Conservation (phyloP, 495 filamentous ascomycete species). For the Parmelia sp. region DNA sequence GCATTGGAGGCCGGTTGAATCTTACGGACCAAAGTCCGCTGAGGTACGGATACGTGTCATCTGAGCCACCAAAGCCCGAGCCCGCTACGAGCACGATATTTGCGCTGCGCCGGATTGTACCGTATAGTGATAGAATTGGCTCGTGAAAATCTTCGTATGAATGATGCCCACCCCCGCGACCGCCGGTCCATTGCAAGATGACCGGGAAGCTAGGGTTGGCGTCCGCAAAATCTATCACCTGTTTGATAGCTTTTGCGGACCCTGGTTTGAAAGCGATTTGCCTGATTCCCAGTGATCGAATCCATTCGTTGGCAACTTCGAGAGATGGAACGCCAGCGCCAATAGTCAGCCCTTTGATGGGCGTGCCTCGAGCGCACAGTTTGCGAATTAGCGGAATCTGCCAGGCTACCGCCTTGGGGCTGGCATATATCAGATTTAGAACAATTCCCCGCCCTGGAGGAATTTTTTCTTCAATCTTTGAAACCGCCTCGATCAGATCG, state of each 20-base stretch:
- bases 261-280: slow-evolving; percentile 49
- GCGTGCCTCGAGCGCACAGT: slow-evolving; percentile 15
- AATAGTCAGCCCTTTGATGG: slow-evolving; percentile 40
- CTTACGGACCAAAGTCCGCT: slow-evolving; percentile 40
- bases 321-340: slow-evolving; percentile 47
- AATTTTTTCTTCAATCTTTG: slow-evolving; percentile 26
- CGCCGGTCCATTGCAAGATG: slow-evolving; percentile 48
- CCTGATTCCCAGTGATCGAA: slow-evolving; percentile 40
- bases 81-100: slow-evolving; percentile 47
- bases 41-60: slow-evolving; percentile 43
- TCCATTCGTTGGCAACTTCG: slow-evolving; percentile 43
- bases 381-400: slow-evolving; percentile 32
- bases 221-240: slow-evolving; percentile 44
- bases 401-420: slow-evolving; percentile 35
- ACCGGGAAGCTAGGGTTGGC: slow-evolving; percentile 42
- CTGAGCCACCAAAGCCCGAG: slow-evolving; percentile 39
- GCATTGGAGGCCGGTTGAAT: slow-evolving; percentile 41
- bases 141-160: slow-evolving; percentile 48
- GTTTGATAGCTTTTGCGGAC: slow-evolving; percentile 39
- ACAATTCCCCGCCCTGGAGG: slow-evolving; percentile 36
- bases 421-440: slow-evolving; percentile 39
- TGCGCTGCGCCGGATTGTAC: slow-evolving; percentile 37
- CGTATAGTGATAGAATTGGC: slow-evolving; percentile 42
- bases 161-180: slow-evolving; percentile 47
- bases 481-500: too few species aligned